Evolutionary conservation across 1,139 yeast genomes (phyloP).

Genomic region (Saccharomyces hybrid): DNA sequence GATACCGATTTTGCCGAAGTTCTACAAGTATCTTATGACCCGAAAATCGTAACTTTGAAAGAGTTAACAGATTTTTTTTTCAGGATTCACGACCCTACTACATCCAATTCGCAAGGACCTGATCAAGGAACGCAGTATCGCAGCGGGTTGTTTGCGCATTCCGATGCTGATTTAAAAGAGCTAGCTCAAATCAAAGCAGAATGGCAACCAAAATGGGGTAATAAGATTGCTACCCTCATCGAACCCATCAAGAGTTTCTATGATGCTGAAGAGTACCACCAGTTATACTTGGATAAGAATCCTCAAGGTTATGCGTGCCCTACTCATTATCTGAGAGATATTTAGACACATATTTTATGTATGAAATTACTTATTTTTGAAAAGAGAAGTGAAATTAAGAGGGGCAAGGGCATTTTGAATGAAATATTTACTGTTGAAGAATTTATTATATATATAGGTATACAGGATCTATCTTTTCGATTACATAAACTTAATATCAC

Average conservation of each 20-base stretch:
- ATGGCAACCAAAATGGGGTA: conserved; percentile 50
- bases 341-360: conserved; percentile 21
- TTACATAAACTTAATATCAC: conserved; percentile 5
- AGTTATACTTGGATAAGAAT: conserved; percentile 65
- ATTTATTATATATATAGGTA: conserved; percentile 7
- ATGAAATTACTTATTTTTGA: conserved; percentile 3
- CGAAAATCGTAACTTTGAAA: conserved; percentile 46
- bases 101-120: conserved; percentile 62
- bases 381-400: not conserved
- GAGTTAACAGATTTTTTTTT: conserved; percentile 78
- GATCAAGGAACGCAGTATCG: conserved; percentile 81
- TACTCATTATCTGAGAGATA: conserved; percentile 60
- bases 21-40: conserved; percentile 75
- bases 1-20: conserved; percentile 70
- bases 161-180: conserved; percentile 40
- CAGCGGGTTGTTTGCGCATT: conserved; percentile 61
- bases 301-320: conserved; percentile 88
- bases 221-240: conserved; percentile 55
- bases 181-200: conserved; percentile 39
- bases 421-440: conserved; percentile 12
- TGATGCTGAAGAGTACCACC: conserved; percentile 95
- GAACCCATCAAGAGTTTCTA: conserved; percentile 64
- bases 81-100: conserved; percentile 80
- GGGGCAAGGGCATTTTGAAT: not conserved
- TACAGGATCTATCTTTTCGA: conserved; percentile 3